A percentile compares a stretch with the other conserved stretches of the same genome.
Conservation (phyloP, 1,139 yeast genomes). For the Entelexis sorbosivorans region DNA sequence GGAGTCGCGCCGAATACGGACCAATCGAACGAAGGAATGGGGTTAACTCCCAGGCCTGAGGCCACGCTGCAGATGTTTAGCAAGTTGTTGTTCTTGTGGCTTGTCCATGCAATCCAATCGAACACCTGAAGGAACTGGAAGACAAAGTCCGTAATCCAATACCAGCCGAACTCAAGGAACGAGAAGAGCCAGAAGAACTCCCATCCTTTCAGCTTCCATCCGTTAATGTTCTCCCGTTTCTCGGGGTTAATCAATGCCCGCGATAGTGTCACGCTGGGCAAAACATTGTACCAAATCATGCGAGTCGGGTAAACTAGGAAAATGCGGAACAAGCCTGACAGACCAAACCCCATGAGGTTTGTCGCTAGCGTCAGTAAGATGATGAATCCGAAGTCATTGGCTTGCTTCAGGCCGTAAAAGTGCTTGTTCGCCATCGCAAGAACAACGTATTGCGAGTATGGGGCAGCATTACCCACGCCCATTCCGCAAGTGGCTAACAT, state of each 20-base stretch:
- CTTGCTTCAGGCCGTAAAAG: conserved; percentile 25
- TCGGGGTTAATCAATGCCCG: conserved; percentile 39
- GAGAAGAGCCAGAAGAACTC: conserved; percentile 28
- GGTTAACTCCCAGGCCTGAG: conserved; percentile 44
- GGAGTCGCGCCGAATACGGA: conserved; percentile 35
- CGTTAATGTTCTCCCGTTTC: conserved; percentile 36
- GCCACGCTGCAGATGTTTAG: conserved; percentile 43
- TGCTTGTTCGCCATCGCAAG: conserved; percentile 26
- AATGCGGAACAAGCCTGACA: conserved; percentile 50
- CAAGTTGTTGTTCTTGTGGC: conserved; percentile 34
- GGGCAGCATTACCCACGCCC: conserved; percentile 23
- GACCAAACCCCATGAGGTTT: conserved; percentile 51
- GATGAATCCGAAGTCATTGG: conserved; percentile 34
- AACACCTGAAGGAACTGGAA: conserved; percentile 22
- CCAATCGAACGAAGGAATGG: conserved; percentile 40
- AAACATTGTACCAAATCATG: conserved; percentile 17
- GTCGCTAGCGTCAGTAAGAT: conserved; percentile 43
- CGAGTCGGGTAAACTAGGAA: conserved; percentile 47
- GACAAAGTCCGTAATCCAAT: conserved; percentile 29
- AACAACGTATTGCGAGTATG: conserved; percentile 28
- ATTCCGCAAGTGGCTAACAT: conserved; percentile 30
- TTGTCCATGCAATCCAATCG: conserved; percentile 26
- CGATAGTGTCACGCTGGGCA: conserved; percentile 45
- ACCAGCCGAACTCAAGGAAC: conserved; percentile 33
- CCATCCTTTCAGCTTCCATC: conserved; percentile 37